These are phyloP conservation scores for Leishmania gerbilli DNA, from an alignment of 208 protist genomes.

Conservation along the genomic window DNA sequence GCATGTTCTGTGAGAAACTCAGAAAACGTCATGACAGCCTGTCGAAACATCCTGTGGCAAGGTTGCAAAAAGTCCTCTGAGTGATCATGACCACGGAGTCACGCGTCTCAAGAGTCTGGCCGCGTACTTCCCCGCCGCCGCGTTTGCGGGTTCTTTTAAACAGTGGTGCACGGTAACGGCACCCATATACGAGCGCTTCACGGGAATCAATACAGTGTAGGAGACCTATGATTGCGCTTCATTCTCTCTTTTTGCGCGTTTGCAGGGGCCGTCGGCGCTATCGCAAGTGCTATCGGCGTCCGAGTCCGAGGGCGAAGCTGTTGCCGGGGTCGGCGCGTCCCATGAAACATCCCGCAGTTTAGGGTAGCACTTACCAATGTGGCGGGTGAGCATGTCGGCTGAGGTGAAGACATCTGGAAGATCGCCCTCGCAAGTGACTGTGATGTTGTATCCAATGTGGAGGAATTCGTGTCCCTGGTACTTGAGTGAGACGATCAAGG, in stretches of 20 bases:
- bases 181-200: neutral
- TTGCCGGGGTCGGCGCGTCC: slow-evolving; percentile 12
- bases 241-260: neutral
- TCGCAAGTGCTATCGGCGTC: neutral
- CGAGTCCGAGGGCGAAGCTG: neutral
- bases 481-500: slow-evolving; percentile 65
- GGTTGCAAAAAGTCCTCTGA: neutral
- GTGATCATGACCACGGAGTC: neutral
- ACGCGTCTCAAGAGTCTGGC: neutral
- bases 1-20: neutral
- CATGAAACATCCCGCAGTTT: slow-evolving; percentile 39
- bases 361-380: slow-evolving; percentile 59
- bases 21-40: neutral
- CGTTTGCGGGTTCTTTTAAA: neutral
- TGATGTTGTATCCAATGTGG: slow-evolving; percentile 77
- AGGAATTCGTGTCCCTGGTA: slow-evolving; percentile 76
- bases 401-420: slow-evolving; percentile 79
- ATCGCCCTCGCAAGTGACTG: slow-evolving; percentile 61
- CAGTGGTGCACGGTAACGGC: neutral
- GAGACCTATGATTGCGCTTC: neutral
- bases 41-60: neutral
- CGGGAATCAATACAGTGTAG: neutral
- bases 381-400: slow-evolving; percentile 42
- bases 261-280: neutral
- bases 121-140: neutral